phyloP scores from a whole-genome alignment of 352 stramenopile species.

The Phytophthora europaea region DNA sequence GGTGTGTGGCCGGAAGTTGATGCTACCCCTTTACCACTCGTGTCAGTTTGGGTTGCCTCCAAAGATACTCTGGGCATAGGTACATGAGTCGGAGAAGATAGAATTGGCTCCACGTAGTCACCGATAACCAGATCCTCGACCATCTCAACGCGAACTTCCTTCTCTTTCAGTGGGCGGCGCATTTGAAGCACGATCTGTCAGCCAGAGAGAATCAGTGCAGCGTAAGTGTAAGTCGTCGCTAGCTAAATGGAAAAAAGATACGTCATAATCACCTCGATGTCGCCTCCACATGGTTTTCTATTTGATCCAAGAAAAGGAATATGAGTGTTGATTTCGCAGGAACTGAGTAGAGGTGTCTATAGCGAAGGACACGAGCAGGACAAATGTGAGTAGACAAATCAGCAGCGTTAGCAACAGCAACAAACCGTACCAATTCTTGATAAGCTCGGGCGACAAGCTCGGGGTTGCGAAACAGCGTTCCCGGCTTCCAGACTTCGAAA shows the following conservation, averaged over 20 bases:
- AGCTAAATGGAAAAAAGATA: background rate
- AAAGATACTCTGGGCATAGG: conserved; percentile 27
- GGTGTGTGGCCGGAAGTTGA: background rate
- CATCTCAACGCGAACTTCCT: conserved; percentile 55
- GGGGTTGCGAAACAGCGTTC: conserved; percentile 69
- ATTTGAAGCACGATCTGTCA: conserved; percentile 68
- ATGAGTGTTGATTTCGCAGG: conserved; percentile 56
- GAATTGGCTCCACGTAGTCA: conserved; percentile 54
- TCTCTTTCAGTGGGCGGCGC: conserved; percentile 68
- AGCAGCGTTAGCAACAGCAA: background rate
- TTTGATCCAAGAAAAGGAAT: conserved; percentile 79
- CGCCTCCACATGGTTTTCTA: conserved; percentile 68
- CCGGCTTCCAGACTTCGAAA: conserved; percentile 81
- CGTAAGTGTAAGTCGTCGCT: background rate
- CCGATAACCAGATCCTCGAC: conserved; percentile 65
- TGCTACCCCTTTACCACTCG: background rate
- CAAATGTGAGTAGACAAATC: background rate
- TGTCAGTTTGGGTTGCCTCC: conserved; percentile 7
- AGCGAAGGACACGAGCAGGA: background rate
- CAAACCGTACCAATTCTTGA: conserved; percentile 63
- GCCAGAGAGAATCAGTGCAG: conserved; percentile 1
- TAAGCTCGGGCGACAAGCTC: conserved; percentile 75
- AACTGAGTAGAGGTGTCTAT: conserved; percentile 61
- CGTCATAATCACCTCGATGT: conserved; percentile 61
- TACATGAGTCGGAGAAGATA: conserved; percentile 1